phyloP scores from a whole-genome alignment of 2,329 filamentous ascomycete genomes.

The Alternaria rosae region DNA sequence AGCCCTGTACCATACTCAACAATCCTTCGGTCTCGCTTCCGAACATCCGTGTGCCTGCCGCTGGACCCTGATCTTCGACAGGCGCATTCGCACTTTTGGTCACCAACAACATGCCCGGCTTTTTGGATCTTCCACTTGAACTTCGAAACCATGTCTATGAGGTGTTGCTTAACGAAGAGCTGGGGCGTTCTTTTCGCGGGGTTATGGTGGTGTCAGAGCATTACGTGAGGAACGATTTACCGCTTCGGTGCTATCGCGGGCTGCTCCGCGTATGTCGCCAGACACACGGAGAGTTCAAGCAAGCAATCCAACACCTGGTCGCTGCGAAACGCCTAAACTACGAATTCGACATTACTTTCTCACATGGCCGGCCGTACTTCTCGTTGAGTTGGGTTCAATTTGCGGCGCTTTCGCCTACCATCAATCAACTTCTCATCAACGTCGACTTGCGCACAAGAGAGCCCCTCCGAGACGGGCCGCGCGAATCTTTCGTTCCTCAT shows the following conservation, averaged over 20 bases:
- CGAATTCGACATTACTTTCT: conserved; percentile 39
- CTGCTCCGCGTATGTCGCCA: conserved; percentile 34
- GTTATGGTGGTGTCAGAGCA: conserved; percentile 40
- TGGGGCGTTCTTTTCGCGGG: conserved; percentile 33
- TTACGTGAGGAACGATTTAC: conserved; percentile 39
- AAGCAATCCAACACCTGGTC: conserved; percentile 36
- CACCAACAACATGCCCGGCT: conserved; percentile 30
- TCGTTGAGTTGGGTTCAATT: conserved; percentile 40
- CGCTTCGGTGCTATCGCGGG: conserved; percentile 38
- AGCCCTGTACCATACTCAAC: neutral
- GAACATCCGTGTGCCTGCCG: conserved; percentile 20
- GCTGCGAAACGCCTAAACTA: conserved; percentile 35
- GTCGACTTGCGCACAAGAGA: conserved; percentile 41
- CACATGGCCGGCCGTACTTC: conserved; percentile 45
- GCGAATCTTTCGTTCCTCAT: conserved; percentile 25
- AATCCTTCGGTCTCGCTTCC: conserved; percentile 15
- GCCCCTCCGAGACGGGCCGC: conserved; percentile 23
- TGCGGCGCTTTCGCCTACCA: conserved; percentile 35
- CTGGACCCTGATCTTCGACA: conserved; percentile 9
- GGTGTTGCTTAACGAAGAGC: conserved; percentile 29
- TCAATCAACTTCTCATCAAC: conserved; percentile 40
- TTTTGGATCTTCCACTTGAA: conserved; percentile 41
- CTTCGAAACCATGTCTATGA: conserved; percentile 41
- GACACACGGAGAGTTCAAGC: conserved; percentile 36
- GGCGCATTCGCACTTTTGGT: conserved; percentile 18